Percentiles rank a stretch among this genome's conserved stretches.
phyloP scores from a whole-genome alignment of 306 rosid species.

The Glycyrrhiza uralensis region DNA sequence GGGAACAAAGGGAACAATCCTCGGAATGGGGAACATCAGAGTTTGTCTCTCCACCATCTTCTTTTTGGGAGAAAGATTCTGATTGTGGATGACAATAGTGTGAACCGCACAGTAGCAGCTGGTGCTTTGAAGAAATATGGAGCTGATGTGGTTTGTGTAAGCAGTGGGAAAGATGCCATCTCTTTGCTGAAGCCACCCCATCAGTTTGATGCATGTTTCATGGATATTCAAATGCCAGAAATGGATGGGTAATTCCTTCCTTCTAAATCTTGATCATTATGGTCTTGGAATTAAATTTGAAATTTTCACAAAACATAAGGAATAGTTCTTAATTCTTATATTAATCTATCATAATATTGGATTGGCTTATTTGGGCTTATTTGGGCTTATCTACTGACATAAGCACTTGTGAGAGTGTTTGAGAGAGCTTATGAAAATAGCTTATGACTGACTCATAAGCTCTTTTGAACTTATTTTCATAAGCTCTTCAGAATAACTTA shows the following conservation, averaged over 20 bases:
- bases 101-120: conserved; percentile 90
- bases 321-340: background rate
- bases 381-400: too few species aligned
- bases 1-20: conserved; percentile 59
- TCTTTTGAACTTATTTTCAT: too few species aligned
- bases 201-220: conserved; percentile 85
- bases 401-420: too few species aligned
- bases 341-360: too few species aligned
- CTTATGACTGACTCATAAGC: too few species aligned
- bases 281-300: background rate
- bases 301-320: background rate
- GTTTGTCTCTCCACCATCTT: conserved; percentile 64
- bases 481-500: too few species aligned
- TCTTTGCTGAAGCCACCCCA: conserved; percentile 74
- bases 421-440: too few species aligned
- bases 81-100: conserved; percentile 82
- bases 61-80: conserved; percentile 81
- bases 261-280: background rate
- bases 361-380: too few species aligned
- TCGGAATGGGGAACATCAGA: conserved; percentile 70
- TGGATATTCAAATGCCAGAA: conserved; percentile 99
- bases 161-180: conserved; percentile 75
- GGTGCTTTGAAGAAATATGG: conserved; percentile 90
- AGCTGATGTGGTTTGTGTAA: conserved; percentile 81
- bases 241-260: conserved; percentile 80